phyloP scores from a whole-genome alignment of 2,329 filamentous ascomycete species.

The Phoma sp. region DNA sequence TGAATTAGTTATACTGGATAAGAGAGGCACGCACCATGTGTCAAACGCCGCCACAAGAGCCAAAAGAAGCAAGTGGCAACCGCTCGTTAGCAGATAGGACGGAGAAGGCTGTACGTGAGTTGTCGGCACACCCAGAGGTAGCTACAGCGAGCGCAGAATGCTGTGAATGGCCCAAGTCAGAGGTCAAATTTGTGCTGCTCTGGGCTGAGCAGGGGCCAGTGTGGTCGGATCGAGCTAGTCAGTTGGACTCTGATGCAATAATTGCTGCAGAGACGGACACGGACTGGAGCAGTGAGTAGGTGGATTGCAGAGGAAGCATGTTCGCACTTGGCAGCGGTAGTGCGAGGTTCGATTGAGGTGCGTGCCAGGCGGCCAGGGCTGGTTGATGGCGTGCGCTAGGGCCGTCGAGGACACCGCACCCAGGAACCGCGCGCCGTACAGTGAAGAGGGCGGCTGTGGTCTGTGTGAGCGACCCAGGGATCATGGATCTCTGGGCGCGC shows the following conservation, averaged over 20 bases:
- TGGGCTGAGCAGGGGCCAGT: constrained; percentile 26
- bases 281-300: constrained; percentile 27
- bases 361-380: constrained; percentile 31
- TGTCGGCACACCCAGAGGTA: constrained; percentile 34
- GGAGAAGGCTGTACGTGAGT: constrained; percentile 39
- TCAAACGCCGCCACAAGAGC: constrained; percentile 29
- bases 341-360: constrained; percentile 33
- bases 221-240: constrained; percentile 34
- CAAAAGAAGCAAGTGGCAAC: constrained; percentile 36
- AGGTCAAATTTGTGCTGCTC: constrained; percentile 27
- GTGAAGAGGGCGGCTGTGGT: constrained; percentile 38
- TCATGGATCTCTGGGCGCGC: constrained; percentile 23
- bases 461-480: constrained; percentile 36
- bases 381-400: constrained; percentile 40
- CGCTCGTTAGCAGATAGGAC: constrained; percentile 28
- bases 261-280: constrained; percentile 35
- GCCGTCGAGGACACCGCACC: constrained; percentile 32
- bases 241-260: constrained; percentile 35
- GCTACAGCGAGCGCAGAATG: constrained; percentile 25
- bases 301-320: constrained; percentile 37
- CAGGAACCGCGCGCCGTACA: constrained; percentile 24
- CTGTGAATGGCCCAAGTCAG: constrained; percentile 35
- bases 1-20: constrained; percentile 32
- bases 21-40: constrained; percentile 45
- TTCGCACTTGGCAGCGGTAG: constrained; percentile 38